A percentile compares a stretch with the other conserved stretches of the same genome.
These are phyloP conservation scores for Gamarada debralockiae DNA, from an alignment of 495 filamentous ascomycete genomes.

Conservation along the genomic window DNA sequence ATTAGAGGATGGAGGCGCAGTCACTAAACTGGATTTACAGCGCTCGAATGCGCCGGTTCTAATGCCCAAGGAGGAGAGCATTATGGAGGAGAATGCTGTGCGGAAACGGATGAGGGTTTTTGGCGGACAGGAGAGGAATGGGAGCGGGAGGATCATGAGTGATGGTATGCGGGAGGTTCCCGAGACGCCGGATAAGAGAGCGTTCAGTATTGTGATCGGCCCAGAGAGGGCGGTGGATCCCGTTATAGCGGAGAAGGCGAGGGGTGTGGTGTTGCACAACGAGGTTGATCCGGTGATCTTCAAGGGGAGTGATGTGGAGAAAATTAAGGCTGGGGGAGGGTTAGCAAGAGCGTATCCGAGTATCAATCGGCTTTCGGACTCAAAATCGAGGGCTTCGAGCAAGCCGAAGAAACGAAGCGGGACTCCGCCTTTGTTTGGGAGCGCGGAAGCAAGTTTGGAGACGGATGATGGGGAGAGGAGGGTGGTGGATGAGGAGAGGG, in stretches of 20 bases:
- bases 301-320: conserved; percentile 10
- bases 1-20: conserved; percentile 47
- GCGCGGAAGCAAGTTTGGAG: conserved; percentile 7
- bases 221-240: conserved; percentile 25
- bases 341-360: conserved; percentile 33
- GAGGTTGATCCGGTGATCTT: conserved; percentile 18
- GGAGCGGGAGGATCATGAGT: not conserved
- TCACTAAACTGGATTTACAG: conserved; percentile 26
- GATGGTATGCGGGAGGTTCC: conserved; percentile 10
- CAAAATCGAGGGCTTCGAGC: conserved; percentile 31
- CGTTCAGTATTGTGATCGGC: conserved; percentile 1
- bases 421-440: conserved; percentile 34
- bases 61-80: conserved; percentile 17
- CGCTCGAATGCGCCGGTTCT: conserved; percentile 16
- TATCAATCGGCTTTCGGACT: conserved; percentile 34
- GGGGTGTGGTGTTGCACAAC: conserved; percentile 13
- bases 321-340: conserved; percentile 15
- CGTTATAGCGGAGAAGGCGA: conserved; percentile 25
- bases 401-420: conserved; percentile 35
- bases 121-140: conserved; percentile 4
- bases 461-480: conserved; percentile 7
- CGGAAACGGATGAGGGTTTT: conserved; percentile 23
- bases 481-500: conserved; percentile 46
- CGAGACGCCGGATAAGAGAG: not conserved
- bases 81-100: conserved; percentile 3